These are phyloP conservation scores for Nemania abortiva DNA, from an alignment of 2,329 filamentous ascomycete genomes.

Conservation along the genomic window DNA sequence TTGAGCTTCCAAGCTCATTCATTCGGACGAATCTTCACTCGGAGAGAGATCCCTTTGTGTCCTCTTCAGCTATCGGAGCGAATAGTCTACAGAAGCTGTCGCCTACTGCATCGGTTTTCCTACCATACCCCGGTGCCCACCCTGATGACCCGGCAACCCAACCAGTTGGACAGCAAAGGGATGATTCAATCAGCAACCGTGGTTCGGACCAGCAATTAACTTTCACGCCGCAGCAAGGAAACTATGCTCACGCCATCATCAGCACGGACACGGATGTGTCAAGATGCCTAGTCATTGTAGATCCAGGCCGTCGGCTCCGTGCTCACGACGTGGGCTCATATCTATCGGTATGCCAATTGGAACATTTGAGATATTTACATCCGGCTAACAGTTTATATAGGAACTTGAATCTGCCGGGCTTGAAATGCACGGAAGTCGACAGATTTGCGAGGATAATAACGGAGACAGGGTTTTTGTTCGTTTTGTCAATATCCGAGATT, in stretches of 20 bases:
- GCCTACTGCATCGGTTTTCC: slow-evolving; percentile 72
- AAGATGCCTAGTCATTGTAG: slow-evolving; percentile 59
- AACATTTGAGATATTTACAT: background rate
- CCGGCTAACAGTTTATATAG: slow-evolving; percentile 51
- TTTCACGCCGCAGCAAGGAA: slow-evolving; percentile 35
- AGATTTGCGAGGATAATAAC: slow-evolving; percentile 50
- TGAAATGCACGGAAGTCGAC: slow-evolving; percentile 55
- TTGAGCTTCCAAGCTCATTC: slow-evolving; percentile 43
- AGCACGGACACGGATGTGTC: slow-evolving; percentile 62
- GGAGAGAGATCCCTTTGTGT: slow-evolving; percentile 67
- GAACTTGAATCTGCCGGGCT: slow-evolving; percentile 54
- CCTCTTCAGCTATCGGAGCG: slow-evolving; percentile 50
- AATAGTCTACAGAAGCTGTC: slow-evolving; percentile 66
- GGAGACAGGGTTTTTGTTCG: slow-evolving; percentile 64
- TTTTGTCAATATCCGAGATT: slow-evolving; percentile 72
- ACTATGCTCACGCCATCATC: slow-evolving; percentile 53
- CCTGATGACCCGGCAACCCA: slow-evolving; percentile 37
- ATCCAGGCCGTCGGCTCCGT: slow-evolving; percentile 48
- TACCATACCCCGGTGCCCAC: slow-evolving; percentile 58
- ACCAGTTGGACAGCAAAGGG: slow-evolving; percentile 37
- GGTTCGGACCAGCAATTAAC: slow-evolving; percentile 29
- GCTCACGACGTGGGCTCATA: slow-evolving; percentile 58
- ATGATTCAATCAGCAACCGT: slow-evolving; percentile 33
- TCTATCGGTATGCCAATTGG: slow-evolving; percentile 57
- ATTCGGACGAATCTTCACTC: slow-evolving; percentile 42